Conservation (phyloP, 176 grass and related monocot genomes). For the Guadua angustifolia region DNA sequence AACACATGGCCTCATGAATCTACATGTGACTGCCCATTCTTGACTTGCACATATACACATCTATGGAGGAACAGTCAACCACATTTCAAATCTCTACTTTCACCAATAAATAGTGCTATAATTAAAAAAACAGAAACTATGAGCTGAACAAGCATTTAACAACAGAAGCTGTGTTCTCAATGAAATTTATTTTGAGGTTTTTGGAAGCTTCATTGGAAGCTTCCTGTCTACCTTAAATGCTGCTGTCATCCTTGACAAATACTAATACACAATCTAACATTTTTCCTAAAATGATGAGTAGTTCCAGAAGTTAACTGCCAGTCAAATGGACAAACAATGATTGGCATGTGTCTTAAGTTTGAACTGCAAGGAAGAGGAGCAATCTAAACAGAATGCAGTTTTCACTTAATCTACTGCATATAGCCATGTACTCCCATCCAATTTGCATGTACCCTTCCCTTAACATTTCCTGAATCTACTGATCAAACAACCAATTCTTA, state of each 20-base stretch:
- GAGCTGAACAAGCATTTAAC: too few relatives aligned
- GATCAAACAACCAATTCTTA: neutral
- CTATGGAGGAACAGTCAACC: too few relatives aligned
- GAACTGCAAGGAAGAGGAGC: conserved; percentile 18
- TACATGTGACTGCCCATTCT: too few relatives aligned
- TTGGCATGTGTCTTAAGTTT: neutral
- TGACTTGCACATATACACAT: too few relatives aligned
- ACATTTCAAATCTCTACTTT: too few relatives aligned
- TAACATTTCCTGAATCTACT: neutral
- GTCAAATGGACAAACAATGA: neutral
- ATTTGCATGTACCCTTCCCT: neutral
- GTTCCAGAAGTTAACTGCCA: neutral
- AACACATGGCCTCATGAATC: too few relatives aligned
- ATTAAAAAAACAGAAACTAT: too few relatives aligned
- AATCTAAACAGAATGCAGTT: neutral
- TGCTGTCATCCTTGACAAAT: conserved; percentile 22
- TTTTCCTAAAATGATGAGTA: neutral
- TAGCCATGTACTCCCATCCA: conserved; percentile 1
- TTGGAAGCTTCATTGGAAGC: conserved; percentile 38
- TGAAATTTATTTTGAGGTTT: too few relatives aligned
- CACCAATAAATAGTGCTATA: too few relatives aligned
- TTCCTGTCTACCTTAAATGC: conserved; percentile 30
- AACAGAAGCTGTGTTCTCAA: too few relatives aligned
- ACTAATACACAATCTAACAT: conserved; percentile 1
- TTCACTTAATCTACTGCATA: conserved; percentile 1